phyloP scores from a whole-genome alignment of 108 stramenopile genomes.

The Cylindrotheca fusiformis region DNA sequence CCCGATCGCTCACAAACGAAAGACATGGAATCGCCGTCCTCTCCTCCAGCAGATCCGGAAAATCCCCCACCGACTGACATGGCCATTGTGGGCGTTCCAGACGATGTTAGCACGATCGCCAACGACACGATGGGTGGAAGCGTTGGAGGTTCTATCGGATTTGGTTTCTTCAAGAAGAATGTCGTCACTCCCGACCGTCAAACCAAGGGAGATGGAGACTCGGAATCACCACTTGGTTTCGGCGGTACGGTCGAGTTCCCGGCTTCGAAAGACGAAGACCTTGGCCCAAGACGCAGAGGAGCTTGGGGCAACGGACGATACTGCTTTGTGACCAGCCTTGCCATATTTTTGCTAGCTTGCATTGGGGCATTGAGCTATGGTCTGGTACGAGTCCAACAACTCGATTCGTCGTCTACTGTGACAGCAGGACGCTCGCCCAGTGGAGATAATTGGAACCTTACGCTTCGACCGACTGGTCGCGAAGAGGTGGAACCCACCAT shows the following conservation, averaged over 20 bases:
- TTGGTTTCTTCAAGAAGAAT: not conserved
- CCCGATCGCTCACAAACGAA: too few relatives aligned
- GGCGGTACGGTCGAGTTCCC: not conserved
- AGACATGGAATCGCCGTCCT: too few relatives aligned
- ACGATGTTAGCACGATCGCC: slow-evolving; percentile 36
- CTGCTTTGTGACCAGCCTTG: not conserved
- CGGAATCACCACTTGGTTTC: not conserved
- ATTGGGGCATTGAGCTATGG: not conserved
- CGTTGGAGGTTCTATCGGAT: not conserved
- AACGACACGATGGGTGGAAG: slow-evolving; percentile 31
- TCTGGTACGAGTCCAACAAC: not conserved
- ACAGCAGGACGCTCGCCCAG: not conserved
- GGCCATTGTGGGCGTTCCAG: slow-evolving; percentile 28
- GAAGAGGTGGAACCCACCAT: not conserved
- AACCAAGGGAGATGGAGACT: not conserved
- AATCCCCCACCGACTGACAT: not conserved
- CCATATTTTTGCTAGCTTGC: not conserved
- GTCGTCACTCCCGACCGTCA: not conserved
- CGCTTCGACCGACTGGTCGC: not conserved
- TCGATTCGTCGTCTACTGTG: not conserved
- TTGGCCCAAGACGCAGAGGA: not conserved
- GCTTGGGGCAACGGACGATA: not conserved
- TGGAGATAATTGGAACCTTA: not conserved
- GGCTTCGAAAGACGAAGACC: not conserved
- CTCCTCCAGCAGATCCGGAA: too few relatives aligned